A percentile compares a stretch with the other conserved stretches of the same genome.
phyloP scores from a whole-genome alignment of 108 stramenopile species.

The Stephanodiscus minutulus region DNA sequence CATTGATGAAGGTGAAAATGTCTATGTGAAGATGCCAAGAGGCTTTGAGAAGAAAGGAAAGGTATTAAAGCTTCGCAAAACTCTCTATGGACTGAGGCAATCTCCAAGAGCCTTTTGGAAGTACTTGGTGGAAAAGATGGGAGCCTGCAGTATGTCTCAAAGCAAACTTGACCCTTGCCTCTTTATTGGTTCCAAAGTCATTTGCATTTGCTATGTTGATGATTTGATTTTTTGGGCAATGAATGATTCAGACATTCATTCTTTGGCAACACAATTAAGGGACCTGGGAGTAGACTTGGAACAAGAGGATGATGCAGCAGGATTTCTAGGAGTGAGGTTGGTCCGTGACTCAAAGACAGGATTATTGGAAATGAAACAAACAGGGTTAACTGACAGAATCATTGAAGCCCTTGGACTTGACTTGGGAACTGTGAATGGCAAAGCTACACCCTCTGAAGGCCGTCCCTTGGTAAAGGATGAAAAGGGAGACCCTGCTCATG shows the following conservation, averaged over 20 bases:
- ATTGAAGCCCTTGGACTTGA: neutral
- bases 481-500: conserved; percentile 4
- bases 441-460: conserved; percentile 20
- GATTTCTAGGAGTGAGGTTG: too few relatives aligned
- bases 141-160: neutral
- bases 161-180: conserved; percentile 25
- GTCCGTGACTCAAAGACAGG: neutral
- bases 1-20: conserved; percentile 18
- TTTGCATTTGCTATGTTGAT: neutral
- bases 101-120: conserved; percentile 26
- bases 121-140: conserved; percentile 1
- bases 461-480: conserved; percentile 22
- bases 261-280: neutral
- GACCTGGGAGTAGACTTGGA: neutral
- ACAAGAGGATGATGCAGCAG: neutral
- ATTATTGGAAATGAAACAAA: neutral
- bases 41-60: conserved; percentile 24
- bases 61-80: conserved; percentile 23
- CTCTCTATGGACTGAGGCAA: conserved; percentile 34
- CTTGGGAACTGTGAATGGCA: neutral
- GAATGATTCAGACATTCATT: neutral
- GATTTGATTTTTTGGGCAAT: conserved; percentile 32
- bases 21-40: conserved; percentile 10
- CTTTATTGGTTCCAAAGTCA: conserved; percentile 13
- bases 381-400: too few relatives aligned